Percentiles rank a stretch among this genome's conserved stretches.
Conservation (phyloP, 768 basidiomycete genomes). For the Lactarius sanguifluus region DNA sequence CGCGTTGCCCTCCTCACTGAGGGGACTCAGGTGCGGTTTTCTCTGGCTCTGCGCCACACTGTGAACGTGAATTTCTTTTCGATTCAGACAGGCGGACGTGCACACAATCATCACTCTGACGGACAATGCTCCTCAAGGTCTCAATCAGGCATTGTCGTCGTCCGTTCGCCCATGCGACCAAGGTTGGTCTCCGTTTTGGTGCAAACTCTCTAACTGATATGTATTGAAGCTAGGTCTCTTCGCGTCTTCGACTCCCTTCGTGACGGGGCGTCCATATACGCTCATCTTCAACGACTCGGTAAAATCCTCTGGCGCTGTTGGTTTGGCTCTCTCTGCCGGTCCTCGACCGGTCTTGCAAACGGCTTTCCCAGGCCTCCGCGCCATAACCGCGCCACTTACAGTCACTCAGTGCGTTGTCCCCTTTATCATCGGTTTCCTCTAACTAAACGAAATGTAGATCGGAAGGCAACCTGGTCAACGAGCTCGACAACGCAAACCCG, state of each 20-base stretch:
- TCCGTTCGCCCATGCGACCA: conserved; percentile 46
- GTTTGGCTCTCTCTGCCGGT: conserved; percentile 45
- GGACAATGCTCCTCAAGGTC: conserved; percentile 57
- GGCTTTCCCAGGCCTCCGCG: conserved; percentile 42
- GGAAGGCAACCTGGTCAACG: conserved; percentile 71
- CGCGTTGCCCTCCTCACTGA: conserved; percentile 43
- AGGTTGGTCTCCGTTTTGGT: conserved; percentile 41
- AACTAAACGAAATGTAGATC: conserved; percentile 42
- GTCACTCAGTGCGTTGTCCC: conserved; percentile 48
- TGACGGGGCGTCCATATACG: conserved; percentile 73
- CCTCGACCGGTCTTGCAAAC: conserved; percentile 29
- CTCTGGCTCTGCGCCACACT: neutral
- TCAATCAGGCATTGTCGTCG: conserved; percentile 43
- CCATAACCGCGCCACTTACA: conserved; percentile 47
- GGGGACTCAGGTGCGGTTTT: conserved; percentile 39
- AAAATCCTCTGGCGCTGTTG: conserved; percentile 66
- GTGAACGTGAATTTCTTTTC: neutral
- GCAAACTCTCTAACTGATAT: conserved; percentile 6
- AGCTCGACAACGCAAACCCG: conserved; percentile 58
- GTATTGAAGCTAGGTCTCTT: conserved; percentile 59
- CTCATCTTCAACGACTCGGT: conserved; percentile 59
- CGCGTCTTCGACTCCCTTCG: conserved; percentile 74
- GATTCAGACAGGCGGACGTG: conserved; percentile 31
- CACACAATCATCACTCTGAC: conserved; percentile 52
- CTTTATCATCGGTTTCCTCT: neutral